Conservation (phyloP, 192 early-diverging fungal species). For the Coemansia aciculifera region DNA sequence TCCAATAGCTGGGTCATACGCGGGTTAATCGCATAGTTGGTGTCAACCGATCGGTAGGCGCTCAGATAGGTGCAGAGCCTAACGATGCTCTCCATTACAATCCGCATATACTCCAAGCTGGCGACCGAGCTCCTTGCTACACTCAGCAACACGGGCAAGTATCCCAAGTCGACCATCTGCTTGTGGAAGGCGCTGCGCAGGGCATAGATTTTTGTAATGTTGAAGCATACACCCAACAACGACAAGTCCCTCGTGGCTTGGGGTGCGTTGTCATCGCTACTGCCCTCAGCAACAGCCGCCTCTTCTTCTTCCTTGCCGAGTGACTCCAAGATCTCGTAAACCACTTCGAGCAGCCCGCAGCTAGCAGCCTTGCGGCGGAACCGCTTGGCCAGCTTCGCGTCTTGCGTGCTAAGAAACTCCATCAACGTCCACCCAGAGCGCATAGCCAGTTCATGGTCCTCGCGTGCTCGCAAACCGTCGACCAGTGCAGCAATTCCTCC, state of each 20-base stretch:
- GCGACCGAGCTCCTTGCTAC: constrained; percentile 19
- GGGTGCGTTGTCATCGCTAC: neutral
- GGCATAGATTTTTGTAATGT: constrained; percentile 25
- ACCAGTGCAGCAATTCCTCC: constrained; percentile 30
- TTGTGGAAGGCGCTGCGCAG: constrained; percentile 26
- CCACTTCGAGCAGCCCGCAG: constrained; percentile 19
- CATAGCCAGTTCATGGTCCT: constrained; percentile 23
- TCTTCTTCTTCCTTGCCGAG: neutral
- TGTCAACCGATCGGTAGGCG: neutral
- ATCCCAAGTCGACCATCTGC: constrained; percentile 31
- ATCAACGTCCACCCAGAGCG: constrained; percentile 19
- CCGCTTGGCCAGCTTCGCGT: constrained; percentile 1
- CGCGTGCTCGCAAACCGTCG: constrained; percentile 8
- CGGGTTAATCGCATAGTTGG: constrained; percentile 9
- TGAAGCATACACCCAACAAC: constrained; percentile 20
- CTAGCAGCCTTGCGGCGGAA: constrained; percentile 19
- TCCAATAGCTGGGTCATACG: constrained; percentile 37
- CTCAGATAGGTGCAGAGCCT: constrained; percentile 44
- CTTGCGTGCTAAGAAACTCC: constrained; percentile 20
- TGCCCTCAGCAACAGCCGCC: neutral
- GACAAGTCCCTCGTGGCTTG: neutral
- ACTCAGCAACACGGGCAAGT: constrained; percentile 35
- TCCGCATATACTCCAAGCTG: constrained; percentile 34
- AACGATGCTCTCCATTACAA: constrained; percentile 41
- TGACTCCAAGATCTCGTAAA: constrained; percentile 14